Conservation (phyloP, 768 basidiomycete genomes). For the Suillus paluster region DNA sequence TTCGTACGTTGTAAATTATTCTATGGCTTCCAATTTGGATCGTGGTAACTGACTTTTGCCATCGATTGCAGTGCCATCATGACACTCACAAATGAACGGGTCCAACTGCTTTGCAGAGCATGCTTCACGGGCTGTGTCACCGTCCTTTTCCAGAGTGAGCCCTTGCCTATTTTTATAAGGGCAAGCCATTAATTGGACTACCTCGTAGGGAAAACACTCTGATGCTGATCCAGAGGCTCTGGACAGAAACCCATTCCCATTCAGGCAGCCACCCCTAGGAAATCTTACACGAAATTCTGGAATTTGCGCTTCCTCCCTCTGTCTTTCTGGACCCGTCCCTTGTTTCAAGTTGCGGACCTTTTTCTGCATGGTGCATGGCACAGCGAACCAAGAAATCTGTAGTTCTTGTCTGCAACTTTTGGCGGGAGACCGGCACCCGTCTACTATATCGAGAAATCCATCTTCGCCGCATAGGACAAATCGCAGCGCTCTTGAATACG, state of each 20-base stretch:
- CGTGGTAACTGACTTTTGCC: background rate
- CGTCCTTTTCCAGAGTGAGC: background rate
- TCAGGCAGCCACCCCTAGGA: constrained; percentile 23
- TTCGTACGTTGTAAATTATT: background rate
- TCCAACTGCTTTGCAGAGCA: background rate
- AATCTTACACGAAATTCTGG: constrained; percentile 30
- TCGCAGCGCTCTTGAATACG: constrained; percentile 23
- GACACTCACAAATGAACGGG: background rate
- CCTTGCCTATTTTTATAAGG: background rate
- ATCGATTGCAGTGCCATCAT: background rate
- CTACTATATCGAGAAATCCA: constrained; percentile 32
- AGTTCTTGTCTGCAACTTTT: constrained; percentile 29
- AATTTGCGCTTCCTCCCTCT: constrained; percentile 25
- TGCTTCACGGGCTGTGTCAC: background rate
- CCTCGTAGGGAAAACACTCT: background rate
- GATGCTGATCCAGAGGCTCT: background rate
- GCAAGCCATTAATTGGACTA: background rate
- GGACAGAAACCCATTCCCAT: background rate
- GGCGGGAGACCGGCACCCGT: constrained; percentile 27
- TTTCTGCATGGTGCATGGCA: constrained; percentile 28
- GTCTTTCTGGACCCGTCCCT: constrained; percentile 24
- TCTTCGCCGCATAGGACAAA: constrained; percentile 27
- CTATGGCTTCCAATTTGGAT: background rate
- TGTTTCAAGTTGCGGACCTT: constrained; percentile 15
- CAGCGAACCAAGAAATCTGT: constrained; percentile 24